phyloP scores from a whole-genome alignment of 2,329 filamentous ascomycete species.

The Pestalotiopsis sp. region DNA sequence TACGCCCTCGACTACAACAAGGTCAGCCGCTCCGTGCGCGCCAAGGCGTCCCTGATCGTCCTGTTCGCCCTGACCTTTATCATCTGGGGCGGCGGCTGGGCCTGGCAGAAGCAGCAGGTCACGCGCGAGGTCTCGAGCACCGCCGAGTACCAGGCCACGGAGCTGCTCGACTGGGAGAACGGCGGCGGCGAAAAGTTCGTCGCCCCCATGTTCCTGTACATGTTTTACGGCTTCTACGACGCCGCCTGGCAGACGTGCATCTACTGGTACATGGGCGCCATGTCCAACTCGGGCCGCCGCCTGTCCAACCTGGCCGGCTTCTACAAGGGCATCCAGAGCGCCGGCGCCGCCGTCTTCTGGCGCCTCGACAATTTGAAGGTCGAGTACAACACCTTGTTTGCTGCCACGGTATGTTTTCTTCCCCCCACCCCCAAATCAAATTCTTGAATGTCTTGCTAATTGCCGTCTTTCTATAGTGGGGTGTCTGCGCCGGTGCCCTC shows the following conservation, averaged over 20 bases:
- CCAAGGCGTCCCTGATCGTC: slow-evolving; percentile 59
- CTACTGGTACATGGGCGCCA: slow-evolving; percentile 94
- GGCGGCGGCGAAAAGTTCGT: slow-evolving; percentile 55
- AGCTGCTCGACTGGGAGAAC: slow-evolving; percentile 55
- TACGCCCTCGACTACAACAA: slow-evolving; percentile 61
- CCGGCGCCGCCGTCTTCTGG: slow-evolving; percentile 78
- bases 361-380: slow-evolving; percentile 66
- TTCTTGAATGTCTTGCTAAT: too few relatives aligned
- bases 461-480: slow-evolving; percentile 70
- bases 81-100: slow-evolving; percentile 75
- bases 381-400: slow-evolving; percentile 74
- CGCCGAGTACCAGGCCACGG: slow-evolving; percentile 18
- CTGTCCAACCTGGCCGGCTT: slow-evolving; percentile 90
- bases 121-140: slow-evolving; percentile 37
- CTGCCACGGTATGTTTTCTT: slow-evolving; percentile 44
- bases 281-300: slow-evolving; percentile 91
- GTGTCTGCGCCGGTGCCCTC: slow-evolving; percentile 72
- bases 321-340: slow-evolving; percentile 88
- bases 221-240: slow-evolving; percentile 54
- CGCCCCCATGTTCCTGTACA: slow-evolving; percentile 77
- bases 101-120: slow-evolving; percentile 63
- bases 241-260: slow-evolving; percentile 87
- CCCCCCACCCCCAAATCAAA: too few relatives aligned
- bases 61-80: slow-evolving; percentile 69
- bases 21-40: slow-evolving; percentile 63